These are phyloP conservation scores for Adansonia gregorii DNA, from an alignment of 441 rosid genomes.

Conservation along the genomic window DNA sequence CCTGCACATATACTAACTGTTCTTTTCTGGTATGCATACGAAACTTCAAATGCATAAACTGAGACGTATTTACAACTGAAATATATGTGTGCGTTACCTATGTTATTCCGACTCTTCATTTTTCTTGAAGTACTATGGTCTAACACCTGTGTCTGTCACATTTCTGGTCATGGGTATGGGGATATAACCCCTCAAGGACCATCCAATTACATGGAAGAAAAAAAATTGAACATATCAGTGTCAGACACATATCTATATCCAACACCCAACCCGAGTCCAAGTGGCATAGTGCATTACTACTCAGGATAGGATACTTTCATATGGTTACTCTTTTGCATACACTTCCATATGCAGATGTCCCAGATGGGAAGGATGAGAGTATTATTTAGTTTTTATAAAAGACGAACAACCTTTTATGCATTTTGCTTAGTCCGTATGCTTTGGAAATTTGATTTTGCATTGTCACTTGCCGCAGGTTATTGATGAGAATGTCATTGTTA, in stretches of 20 bases:
- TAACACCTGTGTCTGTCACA: too few species aligned
- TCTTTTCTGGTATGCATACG: background rate
- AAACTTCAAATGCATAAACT: constrained; percentile 8
- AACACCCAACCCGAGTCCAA: too few species aligned
- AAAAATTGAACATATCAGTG: too few species aligned
- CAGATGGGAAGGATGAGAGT: constrained; percentile 1
- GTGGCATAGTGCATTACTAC: too few species aligned
- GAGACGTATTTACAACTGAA: background rate
- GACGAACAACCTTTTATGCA: background rate
- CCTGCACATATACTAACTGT: background rate
- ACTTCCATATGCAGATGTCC: background rate
- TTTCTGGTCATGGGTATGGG: too few species aligned
- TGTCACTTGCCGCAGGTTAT: constrained; percentile 41
- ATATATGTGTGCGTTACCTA: background rate
- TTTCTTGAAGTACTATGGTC: too few species aligned
- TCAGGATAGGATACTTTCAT: background rate
- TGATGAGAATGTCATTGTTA: constrained; percentile 41
- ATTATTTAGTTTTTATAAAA: background rate
- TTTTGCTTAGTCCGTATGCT: background rate
- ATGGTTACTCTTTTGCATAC: background rate
- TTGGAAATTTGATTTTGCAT: constrained; percentile 19
- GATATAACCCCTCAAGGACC: too few species aligned
- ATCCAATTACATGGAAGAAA: too few species aligned
- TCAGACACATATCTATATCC: too few species aligned
- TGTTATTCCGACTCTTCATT: too few species aligned